phyloP scores from a whole-genome alignment of 495 filamentous ascomycete genomes.

The Mytilinidion resinicola region DNA sequence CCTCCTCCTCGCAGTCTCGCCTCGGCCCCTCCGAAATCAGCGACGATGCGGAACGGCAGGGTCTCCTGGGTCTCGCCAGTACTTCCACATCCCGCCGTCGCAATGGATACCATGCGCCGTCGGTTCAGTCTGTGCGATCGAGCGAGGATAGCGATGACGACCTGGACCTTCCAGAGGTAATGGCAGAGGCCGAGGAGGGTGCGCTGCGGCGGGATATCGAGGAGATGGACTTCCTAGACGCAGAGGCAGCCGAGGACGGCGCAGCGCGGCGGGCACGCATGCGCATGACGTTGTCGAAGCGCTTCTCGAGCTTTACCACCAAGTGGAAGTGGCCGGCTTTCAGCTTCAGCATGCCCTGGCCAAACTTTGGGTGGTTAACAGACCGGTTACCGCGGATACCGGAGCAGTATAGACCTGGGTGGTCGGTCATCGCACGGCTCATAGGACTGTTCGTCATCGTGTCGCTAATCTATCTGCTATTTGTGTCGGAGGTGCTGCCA shows the following conservation, averaged over 20 bases:
- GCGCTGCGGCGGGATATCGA: constrained; percentile 72
- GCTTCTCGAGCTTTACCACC: constrained; percentile 46
- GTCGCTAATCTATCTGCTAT: constrained; percentile 70
- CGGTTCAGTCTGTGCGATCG: constrained; percentile 62
- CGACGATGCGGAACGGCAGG: constrained; percentile 58
- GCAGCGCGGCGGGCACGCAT: constrained; percentile 29
- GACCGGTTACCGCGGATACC: constrained; percentile 24
- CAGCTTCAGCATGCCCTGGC: constrained; percentile 17
- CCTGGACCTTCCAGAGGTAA: constrained; percentile 26
- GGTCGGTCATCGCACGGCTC: constrained; percentile 50
- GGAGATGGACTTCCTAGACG: constrained; percentile 84
- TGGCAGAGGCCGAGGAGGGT: constrained; percentile 40
- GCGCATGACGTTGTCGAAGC: constrained; percentile 47
- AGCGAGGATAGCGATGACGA: constrained; percentile 47
- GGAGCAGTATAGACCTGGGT: constrained; percentile 32
- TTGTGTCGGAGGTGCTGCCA: constrained; percentile 73
- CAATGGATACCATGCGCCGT: constrained; percentile 73
- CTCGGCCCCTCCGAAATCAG: constrained; percentile 48
- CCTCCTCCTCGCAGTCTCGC: constrained; percentile 55
- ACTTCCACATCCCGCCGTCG: constrained; percentile 16
- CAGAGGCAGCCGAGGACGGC: constrained; percentile 41
- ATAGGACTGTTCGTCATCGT: constrained; percentile 69
- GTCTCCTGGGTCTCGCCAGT: constrained; percentile 39
- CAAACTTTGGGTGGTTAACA: constrained; percentile 12
- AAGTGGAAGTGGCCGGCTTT: constrained; percentile 28